Evolutionary conservation across 345 rosid species (phyloP).

Genomic region (Excoecaria agallocha): DNA sequence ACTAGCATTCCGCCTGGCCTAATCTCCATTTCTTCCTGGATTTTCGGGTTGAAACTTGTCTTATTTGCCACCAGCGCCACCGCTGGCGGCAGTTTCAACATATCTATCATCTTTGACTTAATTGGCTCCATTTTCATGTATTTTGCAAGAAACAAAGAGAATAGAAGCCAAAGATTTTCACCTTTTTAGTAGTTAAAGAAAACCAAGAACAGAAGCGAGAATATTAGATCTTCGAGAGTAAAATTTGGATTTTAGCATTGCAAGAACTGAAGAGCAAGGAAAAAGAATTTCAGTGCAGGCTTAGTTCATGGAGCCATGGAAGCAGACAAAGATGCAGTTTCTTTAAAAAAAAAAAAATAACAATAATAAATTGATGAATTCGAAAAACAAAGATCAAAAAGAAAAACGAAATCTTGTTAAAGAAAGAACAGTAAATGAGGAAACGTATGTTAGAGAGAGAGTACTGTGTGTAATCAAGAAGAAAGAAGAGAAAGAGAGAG

Average conservation of each 20-base stretch:
- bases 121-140: slow-evolving; percentile 13
- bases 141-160: neutral
- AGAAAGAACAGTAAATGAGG: neutral
- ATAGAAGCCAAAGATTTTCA: neutral
- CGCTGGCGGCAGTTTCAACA: slow-evolving; percentile 10
- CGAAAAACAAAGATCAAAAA: neutral
- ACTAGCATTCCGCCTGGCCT: slow-evolving; percentile 37
- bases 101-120: slow-evolving; percentile 19
- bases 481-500: neutral
- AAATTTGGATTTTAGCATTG: neutral
- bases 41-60: slow-evolving; percentile 10
- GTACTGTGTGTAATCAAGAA: neutral
- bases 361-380: neutral
- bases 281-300: neutral
- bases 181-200: neutral
- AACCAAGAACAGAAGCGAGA: slow-evolving; percentile 17
- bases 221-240: slow-evolving; percentile 11
- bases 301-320: slow-evolving; percentile 4
- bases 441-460: neutral
- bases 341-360: neutral
- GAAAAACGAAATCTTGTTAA: neutral
- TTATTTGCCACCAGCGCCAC: neutral
- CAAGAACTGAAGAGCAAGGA: neutral
- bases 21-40: slow-evolving; percentile 18
- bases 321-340: neutral